Percentiles rank a stretch among this genome's conserved stretches.
Conservation (phyloP, 495 filamentous ascomycete species). For the Penicilliopsis zonata region DNA sequence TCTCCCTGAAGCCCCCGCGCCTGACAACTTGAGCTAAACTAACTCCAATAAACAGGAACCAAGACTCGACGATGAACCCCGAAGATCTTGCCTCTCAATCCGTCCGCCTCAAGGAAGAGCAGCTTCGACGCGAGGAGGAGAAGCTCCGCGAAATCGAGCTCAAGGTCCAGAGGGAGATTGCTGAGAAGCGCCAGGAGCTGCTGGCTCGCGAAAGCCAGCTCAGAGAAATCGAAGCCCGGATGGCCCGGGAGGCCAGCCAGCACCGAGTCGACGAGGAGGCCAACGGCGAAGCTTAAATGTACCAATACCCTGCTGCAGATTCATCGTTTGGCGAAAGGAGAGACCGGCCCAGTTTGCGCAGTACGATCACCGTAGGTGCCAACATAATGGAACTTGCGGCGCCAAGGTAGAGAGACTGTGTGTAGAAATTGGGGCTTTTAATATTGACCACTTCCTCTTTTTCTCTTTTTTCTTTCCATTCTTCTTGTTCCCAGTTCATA, state of each 20-base stretch:
- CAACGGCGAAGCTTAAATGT: constrained; percentile 37
- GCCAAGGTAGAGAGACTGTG: constrained; percentile 27
- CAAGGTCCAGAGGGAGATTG: constrained; percentile 99
- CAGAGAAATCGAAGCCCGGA: constrained; percentile 81
- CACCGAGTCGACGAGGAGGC: constrained; percentile 26
- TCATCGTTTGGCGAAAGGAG: constrained; percentile 19
- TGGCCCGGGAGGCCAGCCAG: constrained; percentile 55
- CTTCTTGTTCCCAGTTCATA: constrained; percentile 33
- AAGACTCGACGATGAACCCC: constrained; percentile 88
- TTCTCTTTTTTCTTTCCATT: no score
- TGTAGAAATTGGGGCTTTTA: constrained; percentile 31
- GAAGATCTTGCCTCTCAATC: constrained; percentile 95
- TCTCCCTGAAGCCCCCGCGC: no score
- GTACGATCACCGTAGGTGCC: constrained; percentile 30
- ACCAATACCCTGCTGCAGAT: constrained; percentile 20
- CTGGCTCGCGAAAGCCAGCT: constrained; percentile 96
- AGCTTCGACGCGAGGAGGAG: constrained; percentile 97
- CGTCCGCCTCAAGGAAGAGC: constrained; percentile 96
- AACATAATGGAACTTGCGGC: constrained; percentile 30
- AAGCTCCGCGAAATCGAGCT: constrained; percentile 98
- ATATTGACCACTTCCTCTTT: constrained; percentile 38
- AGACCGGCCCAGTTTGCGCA: constrained; percentile 11
- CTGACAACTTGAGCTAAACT: no score
- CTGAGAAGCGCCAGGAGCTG: constrained; percentile 98
- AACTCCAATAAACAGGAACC: constrained; percentile 27